Evolutionary conservation across 225 moss, liverwort and hornwort species (phyloP), one percentile per base, ranked within the genome.

Genomic region (Sphagnum contortum): DNA sequence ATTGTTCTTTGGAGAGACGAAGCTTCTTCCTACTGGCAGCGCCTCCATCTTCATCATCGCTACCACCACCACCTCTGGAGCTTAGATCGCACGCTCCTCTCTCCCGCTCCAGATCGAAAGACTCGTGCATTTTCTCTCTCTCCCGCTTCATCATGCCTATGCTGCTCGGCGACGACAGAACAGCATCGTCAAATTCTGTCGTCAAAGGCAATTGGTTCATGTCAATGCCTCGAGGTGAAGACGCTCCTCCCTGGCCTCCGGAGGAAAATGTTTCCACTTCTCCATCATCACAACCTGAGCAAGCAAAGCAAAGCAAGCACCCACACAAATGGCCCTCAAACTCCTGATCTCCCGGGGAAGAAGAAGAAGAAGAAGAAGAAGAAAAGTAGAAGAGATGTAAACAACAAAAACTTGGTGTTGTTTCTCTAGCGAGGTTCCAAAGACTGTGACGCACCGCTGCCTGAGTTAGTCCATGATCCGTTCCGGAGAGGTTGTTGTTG

Each of bases 161-260:
- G 47, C 83, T 83, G 54, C 74, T 85, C 8, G 85, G 83, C 47
- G 98, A 92, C 0, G 93, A 90, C 4, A 88, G 87, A 0, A 88
- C 88, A 9, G 87, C 87, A 13, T 96, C 96, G 57, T 91, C 93
- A 13, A 87, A 87, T 2, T 84, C 93, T 13, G 86, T 86, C 9
- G 90, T 87, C 5, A 87, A 93, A 47, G 98, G 98, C 64, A 98
- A 87, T 77, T 93, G 90, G 72, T 98, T 98, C 71, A 98, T 83
- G 57, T 98, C 98, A 49, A 98, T 98, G 11, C 87, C 93, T 3
- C 90, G 76, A 0, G 90, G 92, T 0, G 91, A 89, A 0, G 61
- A 29, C 29, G 29, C 29, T 29, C 29, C 80, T 2, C 78, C 88
- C 3, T 88, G 85, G 0, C 87, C 87, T 2, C 87, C 89, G 0